phyloP scores from a whole-genome alignment of 768 basidiomycete genomes.

The Serendipita sp. region DNA sequence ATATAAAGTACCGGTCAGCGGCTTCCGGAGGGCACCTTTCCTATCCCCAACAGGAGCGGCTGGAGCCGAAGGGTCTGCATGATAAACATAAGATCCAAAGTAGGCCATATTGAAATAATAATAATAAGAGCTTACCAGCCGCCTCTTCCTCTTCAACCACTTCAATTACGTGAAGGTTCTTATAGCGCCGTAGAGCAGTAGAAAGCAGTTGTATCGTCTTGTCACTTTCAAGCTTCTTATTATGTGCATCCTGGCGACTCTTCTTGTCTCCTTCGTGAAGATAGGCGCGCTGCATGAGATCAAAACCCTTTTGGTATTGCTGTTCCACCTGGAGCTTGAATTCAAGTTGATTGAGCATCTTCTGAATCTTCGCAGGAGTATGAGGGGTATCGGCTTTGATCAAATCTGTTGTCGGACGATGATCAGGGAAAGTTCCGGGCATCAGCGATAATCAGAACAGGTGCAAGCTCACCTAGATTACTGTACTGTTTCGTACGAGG shows the following conservation, averaged over 20 bases:
- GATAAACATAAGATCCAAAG: not conserved
- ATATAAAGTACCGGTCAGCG: conserved; percentile 80
- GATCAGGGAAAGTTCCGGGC: not conserved
- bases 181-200: conserved; percentile 86
- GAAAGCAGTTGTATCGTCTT: conserved; percentile 90
- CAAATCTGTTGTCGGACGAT: conserved; percentile 39
- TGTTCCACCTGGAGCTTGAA: conserved; percentile 98
- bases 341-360: conserved; percentile 96
- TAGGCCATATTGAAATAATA: not conserved
- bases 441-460: not conserved
- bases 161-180: conserved; percentile 86
- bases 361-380: conserved; percentile 88
- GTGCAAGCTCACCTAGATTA: conserved; percentile 32
- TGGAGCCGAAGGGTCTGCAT: conserved; percentile 9
- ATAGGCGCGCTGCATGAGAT: conserved; percentile 97
- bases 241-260: conserved; percentile 81
- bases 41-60: conserved; percentile 53
- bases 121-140: conserved; percentile 25
- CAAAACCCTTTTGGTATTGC: conserved; percentile 95
- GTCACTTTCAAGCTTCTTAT: conserved; percentile 87
- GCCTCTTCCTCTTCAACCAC: conserved; percentile 56
- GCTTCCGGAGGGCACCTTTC: conserved; percentile 87
- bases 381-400: conserved; percentile 96
- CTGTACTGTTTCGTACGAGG: conserved; percentile 52
- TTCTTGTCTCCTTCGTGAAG: conserved; percentile 96